phyloP scores from a whole-genome alignment of 2,329 filamentous ascomycete species.

The Sporothrix pseudoabietina region DNA sequence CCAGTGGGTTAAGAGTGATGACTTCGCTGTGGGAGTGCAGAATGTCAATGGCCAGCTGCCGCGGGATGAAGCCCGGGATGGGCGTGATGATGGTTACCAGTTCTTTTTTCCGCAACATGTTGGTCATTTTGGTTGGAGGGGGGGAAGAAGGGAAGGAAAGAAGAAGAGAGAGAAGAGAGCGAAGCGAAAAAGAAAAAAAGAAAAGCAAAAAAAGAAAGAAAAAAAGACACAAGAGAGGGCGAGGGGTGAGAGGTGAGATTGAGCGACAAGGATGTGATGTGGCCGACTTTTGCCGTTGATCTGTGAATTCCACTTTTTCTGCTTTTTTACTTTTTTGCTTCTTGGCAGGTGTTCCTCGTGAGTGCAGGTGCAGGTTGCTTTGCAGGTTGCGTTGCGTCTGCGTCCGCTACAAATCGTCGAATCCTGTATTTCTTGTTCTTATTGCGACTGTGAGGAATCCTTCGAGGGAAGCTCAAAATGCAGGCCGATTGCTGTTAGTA shows the following conservation, averaged over 20 bases:
- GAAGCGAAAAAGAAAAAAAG: background rate
- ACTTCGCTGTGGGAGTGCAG: conserved; percentile 71
- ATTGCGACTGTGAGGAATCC: background rate
- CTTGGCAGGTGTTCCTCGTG: background rate
- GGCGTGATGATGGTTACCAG: conserved; percentile 69
- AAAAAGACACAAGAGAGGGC: background rate
- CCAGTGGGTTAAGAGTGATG: conserved; percentile 70
- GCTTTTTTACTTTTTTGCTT: background rate
- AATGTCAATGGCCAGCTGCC: conserved; percentile 71
- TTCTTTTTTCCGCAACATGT: conserved; percentile 61
- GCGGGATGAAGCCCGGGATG: conserved; percentile 69
- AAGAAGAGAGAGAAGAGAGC: background rate
- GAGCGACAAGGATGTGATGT: conserved; percentile 6
- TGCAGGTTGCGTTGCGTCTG: background rate
- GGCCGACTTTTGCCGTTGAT: conserved; percentile 9
- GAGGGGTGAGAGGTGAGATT: background rate
- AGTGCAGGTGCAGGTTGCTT: too few relatives aligned
- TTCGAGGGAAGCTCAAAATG: background rate
- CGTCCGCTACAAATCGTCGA: background rate
- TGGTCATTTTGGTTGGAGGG: conserved; percentile 21
- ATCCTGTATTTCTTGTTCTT: background rate
- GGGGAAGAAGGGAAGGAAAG: background rate
- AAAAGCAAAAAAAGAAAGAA: background rate
- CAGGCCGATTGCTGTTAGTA: background rate
- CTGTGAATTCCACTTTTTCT: conserved; percentile 10